phyloP scores from a whole-genome alignment of 2,329 filamentous ascomycete genomes.

The Nothophoma quercina region DNA sequence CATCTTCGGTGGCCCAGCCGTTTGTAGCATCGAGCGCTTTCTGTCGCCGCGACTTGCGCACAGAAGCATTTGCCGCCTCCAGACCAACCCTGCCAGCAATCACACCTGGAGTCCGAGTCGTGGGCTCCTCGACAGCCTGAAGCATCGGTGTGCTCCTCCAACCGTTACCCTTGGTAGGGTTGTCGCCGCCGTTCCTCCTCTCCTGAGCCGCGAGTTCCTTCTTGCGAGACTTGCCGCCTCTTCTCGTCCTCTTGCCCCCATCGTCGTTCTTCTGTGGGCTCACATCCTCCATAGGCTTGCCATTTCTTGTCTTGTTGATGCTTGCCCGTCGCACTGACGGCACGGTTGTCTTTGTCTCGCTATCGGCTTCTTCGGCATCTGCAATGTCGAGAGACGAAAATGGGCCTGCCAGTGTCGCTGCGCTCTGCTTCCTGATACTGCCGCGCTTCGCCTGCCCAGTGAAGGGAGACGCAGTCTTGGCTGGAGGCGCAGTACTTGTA shows the following conservation, averaged over 20 bases:
- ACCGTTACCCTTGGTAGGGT: conserved; percentile 63
- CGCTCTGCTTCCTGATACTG: conserved; percentile 45
- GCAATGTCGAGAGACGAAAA: conserved; percentile 52
- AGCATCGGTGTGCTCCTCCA: conserved; percentile 74
- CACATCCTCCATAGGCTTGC: conserved; percentile 50
- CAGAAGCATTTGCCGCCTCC: conserved; percentile 47
- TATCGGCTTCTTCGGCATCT: conserved; percentile 50
- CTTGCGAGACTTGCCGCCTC: conserved; percentile 55
- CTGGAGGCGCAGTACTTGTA: conserved; percentile 44
- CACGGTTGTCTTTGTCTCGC: conserved; percentile 40
- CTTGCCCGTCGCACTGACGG: conserved; percentile 43
- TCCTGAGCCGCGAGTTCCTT: conserved; percentile 55
- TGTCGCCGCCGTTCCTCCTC: conserved; percentile 42
- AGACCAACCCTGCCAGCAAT: conserved; percentile 49
- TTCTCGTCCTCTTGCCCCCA: conserved; percentile 55
- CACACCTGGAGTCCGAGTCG: conserved; percentile 45
- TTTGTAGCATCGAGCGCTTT: conserved; percentile 68
- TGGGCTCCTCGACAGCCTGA: conserved; percentile 62
- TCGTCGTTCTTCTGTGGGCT: conserved; percentile 43
- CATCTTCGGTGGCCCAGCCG: conserved; percentile 95
- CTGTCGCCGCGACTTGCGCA: conserved; percentile 56
- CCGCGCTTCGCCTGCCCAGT: conserved; percentile 41
- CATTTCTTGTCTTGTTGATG: conserved; percentile 50
- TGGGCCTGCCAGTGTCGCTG: conserved; percentile 50
- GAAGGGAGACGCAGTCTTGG: conserved; percentile 50